Evolutionary conservation across 2,329 filamentous ascomycete species (phyloP).

Genomic region (Trichoderma sp.): DNA sequence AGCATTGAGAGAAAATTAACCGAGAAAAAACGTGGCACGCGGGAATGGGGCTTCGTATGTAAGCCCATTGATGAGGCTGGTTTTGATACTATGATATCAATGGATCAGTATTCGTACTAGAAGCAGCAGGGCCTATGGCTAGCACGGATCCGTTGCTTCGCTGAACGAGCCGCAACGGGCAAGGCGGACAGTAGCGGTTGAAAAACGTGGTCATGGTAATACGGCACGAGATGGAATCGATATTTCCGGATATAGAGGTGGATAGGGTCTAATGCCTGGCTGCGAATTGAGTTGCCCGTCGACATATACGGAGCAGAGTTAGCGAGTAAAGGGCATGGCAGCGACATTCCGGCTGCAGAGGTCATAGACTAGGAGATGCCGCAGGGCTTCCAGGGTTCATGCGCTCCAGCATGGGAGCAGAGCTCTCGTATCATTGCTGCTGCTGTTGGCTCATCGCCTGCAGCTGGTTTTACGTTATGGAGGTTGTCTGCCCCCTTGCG

Average conservation of each 20-base stretch:
- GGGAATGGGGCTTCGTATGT: not conserved
- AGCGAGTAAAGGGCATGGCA: not conserved
- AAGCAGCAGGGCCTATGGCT: not conserved
- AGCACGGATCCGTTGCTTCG: not conserved
- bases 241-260: not conserved
- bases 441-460: not conserved
- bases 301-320: not conserved
- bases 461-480: not conserved
- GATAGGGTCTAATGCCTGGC: not conserved
- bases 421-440: not conserved
- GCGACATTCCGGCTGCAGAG: not conserved
- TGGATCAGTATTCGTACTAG: not conserved
- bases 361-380: not conserved
- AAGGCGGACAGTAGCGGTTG: not conserved
- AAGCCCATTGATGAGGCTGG: not conserved
- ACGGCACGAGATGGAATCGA: not conserved
- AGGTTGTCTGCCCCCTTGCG: not conserved
- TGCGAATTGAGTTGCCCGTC: not conserved
- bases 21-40: not conserved
- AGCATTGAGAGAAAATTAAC: not conserved
- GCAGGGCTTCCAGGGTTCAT: not conserved
- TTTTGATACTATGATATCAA: not conserved
- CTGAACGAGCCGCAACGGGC: conserved; percentile 3
- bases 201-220: not conserved
- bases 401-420: not conserved